phyloP scores from a whole-genome alignment of 1,139 yeast genomes.

The Pichia sp. region DNA sequence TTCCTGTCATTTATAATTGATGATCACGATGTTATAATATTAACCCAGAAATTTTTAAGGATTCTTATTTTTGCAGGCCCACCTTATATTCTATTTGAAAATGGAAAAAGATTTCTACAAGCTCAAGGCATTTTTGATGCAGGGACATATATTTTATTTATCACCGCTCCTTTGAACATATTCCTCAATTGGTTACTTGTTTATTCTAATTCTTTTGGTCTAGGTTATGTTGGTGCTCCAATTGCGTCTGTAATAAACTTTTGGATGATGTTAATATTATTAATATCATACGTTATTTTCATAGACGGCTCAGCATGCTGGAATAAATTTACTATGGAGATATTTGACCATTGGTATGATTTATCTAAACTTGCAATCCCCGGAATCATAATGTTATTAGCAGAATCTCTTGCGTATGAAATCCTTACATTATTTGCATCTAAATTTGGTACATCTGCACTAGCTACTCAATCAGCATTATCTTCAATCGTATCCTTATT shows the following conservation, averaged over 20 bases:
- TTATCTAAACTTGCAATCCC: conserved; percentile 59
- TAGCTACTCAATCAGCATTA: conserved; percentile 87
- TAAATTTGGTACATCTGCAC: conserved; percentile 70
- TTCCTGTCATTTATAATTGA: conserved; percentile 49
- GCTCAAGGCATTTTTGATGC: conserved; percentile 94
- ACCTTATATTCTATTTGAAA: conserved; percentile 77
- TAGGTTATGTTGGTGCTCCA: conserved; percentile 70
- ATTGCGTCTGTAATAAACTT: conserved; percentile 64
- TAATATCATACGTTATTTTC: conserved; percentile 48
- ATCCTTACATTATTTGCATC: conserved; percentile 68
- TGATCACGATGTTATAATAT: conserved; percentile 51
- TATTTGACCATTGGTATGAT: conserved; percentile 56
- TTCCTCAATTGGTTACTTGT: conserved; percentile 68
- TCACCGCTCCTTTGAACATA: conserved; percentile 77
- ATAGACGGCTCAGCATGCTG: conserved; percentile 69
- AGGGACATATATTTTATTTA: conserved; percentile 66
- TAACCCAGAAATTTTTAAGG: conserved; percentile 62
- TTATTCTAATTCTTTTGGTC: conserved; percentile 57
- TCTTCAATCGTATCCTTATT: conserved; percentile 74
- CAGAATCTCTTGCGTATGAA: conserved; percentile 71
- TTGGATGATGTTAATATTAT: conserved; percentile 57
- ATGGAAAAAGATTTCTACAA: conserved; percentile 74
- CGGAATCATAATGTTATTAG: conserved; percentile 67
- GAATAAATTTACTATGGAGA: conserved; percentile 50
- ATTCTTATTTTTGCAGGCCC: conserved; percentile 63